Base-by-base conservation (phyloP, 768 basidiomycete genomes). In the Agrocybe praecox region DNA sequence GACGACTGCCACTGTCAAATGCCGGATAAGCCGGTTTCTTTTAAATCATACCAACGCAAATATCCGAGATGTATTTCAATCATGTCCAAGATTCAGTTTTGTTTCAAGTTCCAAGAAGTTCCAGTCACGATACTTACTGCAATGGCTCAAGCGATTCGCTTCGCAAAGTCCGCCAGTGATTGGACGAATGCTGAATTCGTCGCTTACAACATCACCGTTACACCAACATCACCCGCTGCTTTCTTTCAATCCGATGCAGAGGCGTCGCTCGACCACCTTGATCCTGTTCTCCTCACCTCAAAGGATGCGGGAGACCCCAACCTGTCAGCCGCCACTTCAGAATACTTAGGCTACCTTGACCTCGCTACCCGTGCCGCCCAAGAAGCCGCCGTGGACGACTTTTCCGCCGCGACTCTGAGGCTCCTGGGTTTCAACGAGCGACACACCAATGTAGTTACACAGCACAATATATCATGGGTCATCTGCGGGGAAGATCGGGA, bases 161-260 rank as follows among this genome's bases (percentile, higher is more conserved):
- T 56, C 51, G 33, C 67, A 29, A 71, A 66, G 46, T 67, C 62
- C 4, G 26, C 5, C 26, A 29, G 9, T 4, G 26, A 29, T 29
- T 29, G 26, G 26, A 29, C 26, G 26, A 9, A 29, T 9, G 51
- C 50, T 48, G 66, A 72, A 44, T 60, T 68, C 32, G 10, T 58
- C 26, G 68, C 68, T 12, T 72, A 65, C 53, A 59, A 72, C 60
- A 71, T 71, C 52, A 47, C 54, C 55, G 56, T 71, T 47, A 22
- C 46, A 29, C 44, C 46, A 14, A 43, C 57, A 45, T 47, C 56
- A 18, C 62, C 63, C 11, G 47, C 57, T 1, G 32, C 49, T 14
- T 69, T 72, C 58, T 71, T 71, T 29, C 9, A 40, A 10, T 29
- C 14, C 47, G 50, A 26, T 44, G 43, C 63, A 61, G 63, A 69